Evolutionary conservation across 805 yeast genomes (phyloP).

Genomic region (Saccharomycopsis schoenii): DNA sequence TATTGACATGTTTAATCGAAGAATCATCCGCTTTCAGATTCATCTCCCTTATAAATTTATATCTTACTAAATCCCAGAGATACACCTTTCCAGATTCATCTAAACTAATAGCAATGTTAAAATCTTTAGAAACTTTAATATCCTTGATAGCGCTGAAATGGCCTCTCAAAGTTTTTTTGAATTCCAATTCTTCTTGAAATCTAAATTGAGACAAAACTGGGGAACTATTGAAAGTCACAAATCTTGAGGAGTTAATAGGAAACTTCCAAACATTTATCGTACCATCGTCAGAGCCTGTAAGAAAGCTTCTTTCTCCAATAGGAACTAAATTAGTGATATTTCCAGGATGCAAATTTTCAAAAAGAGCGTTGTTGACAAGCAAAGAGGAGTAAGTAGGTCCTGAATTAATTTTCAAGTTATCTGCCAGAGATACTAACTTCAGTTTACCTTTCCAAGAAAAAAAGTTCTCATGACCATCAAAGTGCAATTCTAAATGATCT

Average conservation of each 20-base stretch:
- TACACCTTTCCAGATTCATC: constrained; percentile 46
- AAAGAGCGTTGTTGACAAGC: constrained; percentile 31
- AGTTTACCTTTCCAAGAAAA: constrained; percentile 45
- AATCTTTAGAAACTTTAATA: constrained; percentile 42
- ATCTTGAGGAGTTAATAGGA: constrained; percentile 23
- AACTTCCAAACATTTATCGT: constrained; percentile 50
- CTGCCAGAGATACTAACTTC: constrained; percentile 21
- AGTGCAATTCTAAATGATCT: constrained; percentile 35
- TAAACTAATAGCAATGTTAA: constrained; percentile 43
- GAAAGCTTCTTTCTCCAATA: constrained; percentile 32
- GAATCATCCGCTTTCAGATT: constrained; percentile 5
- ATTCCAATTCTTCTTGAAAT: constrained; percentile 27
- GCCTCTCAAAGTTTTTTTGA: constrained; percentile 43
- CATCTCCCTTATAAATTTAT: constrained; percentile 36
- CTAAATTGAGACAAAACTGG: constrained; percentile 18
- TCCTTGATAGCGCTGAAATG: constrained; percentile 40
- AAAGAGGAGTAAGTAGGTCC: constrained; percentile 18
- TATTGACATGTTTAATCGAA: constrained; percentile 28
- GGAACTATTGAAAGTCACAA: constrained; percentile 16
- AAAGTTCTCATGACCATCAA: constrained; percentile 27
- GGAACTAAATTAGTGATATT: constrained; percentile 32
- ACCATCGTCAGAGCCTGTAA: constrained; percentile 50
- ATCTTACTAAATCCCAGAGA: constrained; percentile 56
- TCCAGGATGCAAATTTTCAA: constrained; percentile 34
- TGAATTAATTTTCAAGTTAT: constrained; percentile 11